A percentile compares a stretch with the other conserved stretches of the same genome.
Evolutionary conservation across 2,329 filamentous ascomycete species (phyloP).

Genomic region (Catunica adiposa): DNA sequence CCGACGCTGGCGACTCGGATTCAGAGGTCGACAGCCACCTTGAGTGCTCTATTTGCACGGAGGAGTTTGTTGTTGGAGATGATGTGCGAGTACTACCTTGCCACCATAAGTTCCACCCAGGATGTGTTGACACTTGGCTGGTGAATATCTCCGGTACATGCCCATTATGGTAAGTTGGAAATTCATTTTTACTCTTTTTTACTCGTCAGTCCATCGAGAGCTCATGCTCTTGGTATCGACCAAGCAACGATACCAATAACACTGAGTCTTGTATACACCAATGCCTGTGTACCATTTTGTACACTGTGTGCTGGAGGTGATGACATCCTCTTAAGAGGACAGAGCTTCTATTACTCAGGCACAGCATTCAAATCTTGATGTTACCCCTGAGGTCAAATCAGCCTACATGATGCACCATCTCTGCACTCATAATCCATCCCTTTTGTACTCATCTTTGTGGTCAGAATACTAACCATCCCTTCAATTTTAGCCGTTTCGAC

Average conservation of each 20-base stretch:
- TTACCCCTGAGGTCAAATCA: too few relatives aligned
- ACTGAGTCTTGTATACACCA: too few relatives aligned
- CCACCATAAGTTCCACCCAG: conserved; percentile 50
- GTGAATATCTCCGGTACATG: conserved; percentile 54
- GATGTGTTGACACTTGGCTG: conserved; percentile 53
- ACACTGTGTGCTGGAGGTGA: too few relatives aligned
- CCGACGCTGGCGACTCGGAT: background rate
- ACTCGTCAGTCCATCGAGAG: background rate
- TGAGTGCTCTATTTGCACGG: conserved; percentile 53
- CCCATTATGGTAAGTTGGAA: conserved; percentile 50
- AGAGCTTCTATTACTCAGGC: too few relatives aligned
- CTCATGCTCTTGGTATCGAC: too few relatives aligned
- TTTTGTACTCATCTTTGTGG: background rate
- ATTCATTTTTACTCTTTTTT: conserved; percentile 18
- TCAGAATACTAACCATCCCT: background rate
- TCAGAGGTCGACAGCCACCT: conserved; percentile 25
- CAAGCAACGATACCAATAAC: too few relatives aligned
- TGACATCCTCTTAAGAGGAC: too few relatives aligned
- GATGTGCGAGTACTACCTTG: conserved; percentile 53
- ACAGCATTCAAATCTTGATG: too few relatives aligned
- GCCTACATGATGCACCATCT: too few relatives aligned
- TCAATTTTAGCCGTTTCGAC: conserved; percentile 33
- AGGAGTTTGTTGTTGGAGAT: conserved; percentile 49
- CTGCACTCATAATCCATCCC: background rate
- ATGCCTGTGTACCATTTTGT: too few relatives aligned